These are phyloP conservation scores for Crucihimalaya himalaica DNA, from an alignment of 345 rosid genomes.

Conservation along the genomic window DNA sequence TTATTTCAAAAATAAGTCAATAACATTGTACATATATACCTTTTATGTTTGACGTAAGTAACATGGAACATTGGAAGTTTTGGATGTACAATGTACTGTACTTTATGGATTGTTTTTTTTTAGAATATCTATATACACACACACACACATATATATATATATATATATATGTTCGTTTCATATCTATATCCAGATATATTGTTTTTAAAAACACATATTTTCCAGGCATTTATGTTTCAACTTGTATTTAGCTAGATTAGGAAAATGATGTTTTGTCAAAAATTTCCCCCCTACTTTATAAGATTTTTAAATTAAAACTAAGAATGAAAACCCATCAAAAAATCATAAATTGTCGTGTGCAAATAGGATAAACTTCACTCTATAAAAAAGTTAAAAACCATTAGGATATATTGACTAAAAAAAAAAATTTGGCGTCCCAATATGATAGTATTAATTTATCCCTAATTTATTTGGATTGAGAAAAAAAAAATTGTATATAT, in stretches of 20 bases:
- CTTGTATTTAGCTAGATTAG: not conserved
- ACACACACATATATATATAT: not conserved
- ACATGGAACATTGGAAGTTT: not conserved
- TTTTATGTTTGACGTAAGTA: not conserved
- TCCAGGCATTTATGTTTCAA: not conserved
- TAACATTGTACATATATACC: not conserved
- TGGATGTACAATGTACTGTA: not conserved
- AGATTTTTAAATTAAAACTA: not conserved
- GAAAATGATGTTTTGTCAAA: conserved; percentile 20
- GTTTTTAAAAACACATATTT: too few relatives aligned
- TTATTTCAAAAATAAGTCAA: not conserved
- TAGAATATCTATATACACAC: not conserved
- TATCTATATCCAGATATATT: too few relatives aligned
- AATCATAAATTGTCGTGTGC: not conserved
- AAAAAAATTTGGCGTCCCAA: not conserved
- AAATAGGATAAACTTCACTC: not conserved
- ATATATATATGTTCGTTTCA: too few relatives aligned
- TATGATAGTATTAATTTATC: not conserved
- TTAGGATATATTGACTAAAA: not conserved
- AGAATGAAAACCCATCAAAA: not conserved
- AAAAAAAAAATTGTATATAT: not conserved
- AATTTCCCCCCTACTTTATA: not conserved
- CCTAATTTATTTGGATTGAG: conserved; percentile 3
- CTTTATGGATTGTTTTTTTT: too few relatives aligned
- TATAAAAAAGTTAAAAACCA: not conserved